Conservation (phyloP, 2,329 filamentous ascomycete species). For the Fusarium sp. region DNA sequence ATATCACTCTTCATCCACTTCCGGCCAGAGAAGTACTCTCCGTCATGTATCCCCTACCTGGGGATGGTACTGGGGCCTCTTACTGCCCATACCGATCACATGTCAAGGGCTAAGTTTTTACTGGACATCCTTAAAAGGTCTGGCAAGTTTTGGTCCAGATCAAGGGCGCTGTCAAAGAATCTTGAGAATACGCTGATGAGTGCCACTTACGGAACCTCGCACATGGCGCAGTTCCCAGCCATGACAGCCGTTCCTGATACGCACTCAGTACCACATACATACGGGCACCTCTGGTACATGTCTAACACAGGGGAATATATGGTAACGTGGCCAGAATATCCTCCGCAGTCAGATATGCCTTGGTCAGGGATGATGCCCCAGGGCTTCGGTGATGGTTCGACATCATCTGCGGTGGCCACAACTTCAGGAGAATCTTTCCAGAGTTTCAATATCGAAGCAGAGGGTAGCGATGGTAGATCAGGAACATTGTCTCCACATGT, state of each 20-base stretch:
- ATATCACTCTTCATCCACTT: constrained; percentile 35
- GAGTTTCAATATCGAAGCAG: background rate
- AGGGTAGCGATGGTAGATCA: background rate
- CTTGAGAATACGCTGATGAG: constrained; percentile 15
- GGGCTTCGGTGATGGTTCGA: background rate
- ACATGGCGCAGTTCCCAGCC: background rate
- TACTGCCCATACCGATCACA: constrained; percentile 1
- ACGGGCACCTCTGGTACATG: background rate
- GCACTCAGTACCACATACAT: background rate
- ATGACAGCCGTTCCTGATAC: background rate
- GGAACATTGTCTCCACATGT: background rate
- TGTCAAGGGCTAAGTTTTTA: constrained; percentile 25
- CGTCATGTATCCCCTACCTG: constrained; percentile 39
- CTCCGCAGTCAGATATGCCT: background rate
- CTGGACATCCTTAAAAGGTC: constrained; percentile 26
- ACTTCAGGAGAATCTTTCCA: background rate
- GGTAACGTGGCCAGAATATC: background rate
- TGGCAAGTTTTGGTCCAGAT: constrained; percentile 37
- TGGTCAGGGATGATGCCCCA: background rate
- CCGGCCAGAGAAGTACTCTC: constrained; percentile 38
- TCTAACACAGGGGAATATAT: background rate
- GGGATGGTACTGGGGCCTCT: constrained; percentile 24
- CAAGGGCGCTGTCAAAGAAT: constrained; percentile 17
- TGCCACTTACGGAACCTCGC: background rate
- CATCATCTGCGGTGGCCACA: background rate